Base-by-base conservation (phyloP, 2,329 filamentous ascomycete genomes). In the Fusarium sp. region DNA sequence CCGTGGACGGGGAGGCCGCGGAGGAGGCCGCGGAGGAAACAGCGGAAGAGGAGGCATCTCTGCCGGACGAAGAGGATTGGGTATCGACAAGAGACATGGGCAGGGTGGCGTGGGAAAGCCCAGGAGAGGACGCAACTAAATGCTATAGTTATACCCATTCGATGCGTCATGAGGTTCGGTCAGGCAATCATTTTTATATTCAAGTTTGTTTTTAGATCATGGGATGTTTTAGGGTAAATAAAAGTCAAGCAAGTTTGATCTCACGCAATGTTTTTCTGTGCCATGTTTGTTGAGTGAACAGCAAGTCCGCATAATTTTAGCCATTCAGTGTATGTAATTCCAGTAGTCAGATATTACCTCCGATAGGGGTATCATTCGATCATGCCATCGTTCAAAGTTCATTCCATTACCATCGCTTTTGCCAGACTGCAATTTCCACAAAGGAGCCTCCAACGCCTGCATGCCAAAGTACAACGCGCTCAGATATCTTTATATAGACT, bases 21-120 rank as follows among this genome's bases (percentile, higher is more conserved):
- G 78, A 27, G 65, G 75, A 30, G 75, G 80, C 2, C 48, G 60
- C 46, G 77, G 74, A 30, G 76, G 76, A 11, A 74, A 79, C 37
- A 80, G 82, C 47, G 84, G 85, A 23, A 82, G 78, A 65, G 84
- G 83, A n/a, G 80, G 79, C 35, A 82, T 84, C 49, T 65, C 80
- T 7, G 78, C 78, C 45, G 82, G 83, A 7, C 77, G 84, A 56
- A 80, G 82, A 54, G 84, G 85, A 1, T 75, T 87, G 44, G 85
- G 85, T 15, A 81, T 81, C 52, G 82, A 84, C 40, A 85, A 84
- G 78, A 79, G 78, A 68, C 78, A 80, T 47, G 83, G 82, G 6
- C 71, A 78, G 37, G 76, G 78, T 13, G 79, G 80, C 51, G 78
- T 84, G n/a, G 80, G 77, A 52, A 84, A 84, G 75, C 75, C 78